Evolutionary conservation across 2,329 filamentous ascomycete species (phyloP).

Genomic region (Claviceps sp.): DNA sequence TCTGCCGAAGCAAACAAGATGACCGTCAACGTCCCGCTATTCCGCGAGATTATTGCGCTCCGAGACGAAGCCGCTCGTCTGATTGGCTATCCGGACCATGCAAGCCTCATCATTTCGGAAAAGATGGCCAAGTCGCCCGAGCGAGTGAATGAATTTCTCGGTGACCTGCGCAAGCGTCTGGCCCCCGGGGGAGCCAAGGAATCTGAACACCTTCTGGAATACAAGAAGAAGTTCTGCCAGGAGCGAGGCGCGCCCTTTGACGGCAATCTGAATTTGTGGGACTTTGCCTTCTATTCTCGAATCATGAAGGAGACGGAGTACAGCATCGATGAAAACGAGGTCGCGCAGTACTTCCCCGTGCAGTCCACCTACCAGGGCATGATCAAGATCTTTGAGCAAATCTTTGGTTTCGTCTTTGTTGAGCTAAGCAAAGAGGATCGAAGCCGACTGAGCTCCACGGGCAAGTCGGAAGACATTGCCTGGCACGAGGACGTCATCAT

Average conservation of each 20-base stretch:
- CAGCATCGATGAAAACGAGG: slow-evolving; percentile 64
- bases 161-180: slow-evolving; percentile 53
- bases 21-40: slow-evolving; percentile 58
- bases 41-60: slow-evolving; percentile 60
- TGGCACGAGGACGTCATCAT: slow-evolving; percentile 79
- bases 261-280: slow-evolving; percentile 70
- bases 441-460: slow-evolving; percentile 48
- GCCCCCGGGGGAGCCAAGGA: slow-evolving; percentile 58
- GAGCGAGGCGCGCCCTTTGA: slow-evolving; percentile 46
- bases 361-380: slow-evolving; percentile 61
- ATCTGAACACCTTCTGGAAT: slow-evolving; percentile 51
- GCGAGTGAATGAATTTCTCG: slow-evolving; percentile 60
- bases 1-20: slow-evolving; percentile 24
- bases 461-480: slow-evolving; percentile 55
- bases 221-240: slow-evolving; percentile 60
- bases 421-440: slow-evolving; percentile 56
- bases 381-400: slow-evolving; percentile 70
- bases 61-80: slow-evolving; percentile 68
- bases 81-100: slow-evolving; percentile 65
- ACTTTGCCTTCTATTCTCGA: slow-evolving; percentile 66
- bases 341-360: slow-evolving; percentile 75
- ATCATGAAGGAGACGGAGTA: slow-evolving; percentile 72
- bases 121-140: slow-evolving; percentile 74
- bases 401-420: slow-evolving; percentile 69
- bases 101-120: slow-evolving; percentile 61